Base-by-base conservation (phyloP, 1,284 basidiomycete genomes). In the Microbotryomycetes sp. region DNA sequence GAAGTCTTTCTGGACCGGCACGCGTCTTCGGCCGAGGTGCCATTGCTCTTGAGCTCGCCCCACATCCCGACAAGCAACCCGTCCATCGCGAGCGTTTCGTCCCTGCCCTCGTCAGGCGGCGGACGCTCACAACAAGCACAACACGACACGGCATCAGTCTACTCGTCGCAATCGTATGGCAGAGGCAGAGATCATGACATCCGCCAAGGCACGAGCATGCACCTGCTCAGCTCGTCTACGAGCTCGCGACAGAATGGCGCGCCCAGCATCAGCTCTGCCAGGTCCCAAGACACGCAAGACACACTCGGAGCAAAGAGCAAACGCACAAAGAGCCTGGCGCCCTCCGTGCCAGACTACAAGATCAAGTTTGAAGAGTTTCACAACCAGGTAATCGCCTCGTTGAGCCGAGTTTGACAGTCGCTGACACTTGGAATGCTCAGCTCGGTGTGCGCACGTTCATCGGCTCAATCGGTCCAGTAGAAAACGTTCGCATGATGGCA, bases 381-480 rank as follows among this genome's bases (percentile, higher is more conserved):
- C 70, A 92, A 92, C 70, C 71, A 71, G 65, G 68, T 67, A 28
- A 30, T 62, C 35, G 15, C 27, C 6, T 35, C 31, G 27, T 9
- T 30, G 28, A 27, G 18, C 28, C 18, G 24, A 21, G 24, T 16
- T 18, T 13, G 27, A 13, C 9, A 15, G 24, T 18, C 26, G 46
- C 47, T 26, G 4, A 6, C 49, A 48, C 45, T 35, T 49, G 21
- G 23, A 52, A 23, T 9, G 4, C 29, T 13, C 72, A 76, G 68
- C 75, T 77, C 47, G 94, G 96, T 15, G 93, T 97, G 16, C 81
- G 94, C 56, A 97, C 93, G 5, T 86, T 98, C 27, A 81, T 87
- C 67, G 94, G 94, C 15, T 87, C 84, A 70, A 90, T 98, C 62
- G 94, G 92, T 0, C 88, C 89, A 26, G 89, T 93, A 30, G 79